phyloP scores from a whole-genome alignment of 805 yeast species.

The Metschnikowia lachancei region DNA sequence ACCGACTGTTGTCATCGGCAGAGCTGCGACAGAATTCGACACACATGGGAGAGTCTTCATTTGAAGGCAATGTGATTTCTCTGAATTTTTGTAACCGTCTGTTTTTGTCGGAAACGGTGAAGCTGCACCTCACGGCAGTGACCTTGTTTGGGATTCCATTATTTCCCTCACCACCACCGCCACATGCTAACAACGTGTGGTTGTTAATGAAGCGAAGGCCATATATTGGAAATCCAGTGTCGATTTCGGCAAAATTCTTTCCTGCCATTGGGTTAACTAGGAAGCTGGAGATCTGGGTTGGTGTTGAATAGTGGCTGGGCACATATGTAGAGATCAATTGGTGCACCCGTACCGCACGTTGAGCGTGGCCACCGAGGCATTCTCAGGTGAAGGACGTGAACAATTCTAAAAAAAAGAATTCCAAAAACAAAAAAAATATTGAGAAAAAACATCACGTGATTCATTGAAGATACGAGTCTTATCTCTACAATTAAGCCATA shows the following conservation, averaged over 20 bases:
- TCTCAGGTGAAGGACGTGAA: not conserved
- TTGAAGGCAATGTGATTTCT: constrained; percentile 56
- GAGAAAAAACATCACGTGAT: constrained; percentile 3
- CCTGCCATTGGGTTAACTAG: constrained; percentile 11
- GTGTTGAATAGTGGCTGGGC: not conserved
- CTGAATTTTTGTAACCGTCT: constrained; percentile 53
- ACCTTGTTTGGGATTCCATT: constrained; percentile 85
- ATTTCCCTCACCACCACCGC: constrained; percentile 96
- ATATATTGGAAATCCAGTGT: constrained; percentile 72
- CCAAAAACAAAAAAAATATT: not conserved
- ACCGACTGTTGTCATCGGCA: constrained; percentile 28
- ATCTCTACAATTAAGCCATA: not conserved
- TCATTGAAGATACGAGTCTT: not conserved
- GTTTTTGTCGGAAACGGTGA: constrained; percentile 43
- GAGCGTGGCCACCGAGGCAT: constrained; percentile 3
- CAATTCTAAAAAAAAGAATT: no score
- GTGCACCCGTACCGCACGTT: constrained; percentile 7
- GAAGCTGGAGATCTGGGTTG: not conserved
- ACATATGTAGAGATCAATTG: not conserved
- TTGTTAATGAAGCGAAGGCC: constrained; percentile 70
- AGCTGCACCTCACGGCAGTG: constrained; percentile 59
- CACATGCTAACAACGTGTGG: constrained; percentile 65
- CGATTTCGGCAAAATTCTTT: constrained; percentile 34
- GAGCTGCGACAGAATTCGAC: constrained; percentile 46
- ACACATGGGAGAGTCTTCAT: constrained; percentile 88